Percentiles rank a stretch among this genome's conserved stretches.
These are phyloP conservation scores for Dothidotthia symphoricarpi DNA, from an alignment of 2,329 filamentous ascomycete genomes.

Conservation along the genomic window DNA sequence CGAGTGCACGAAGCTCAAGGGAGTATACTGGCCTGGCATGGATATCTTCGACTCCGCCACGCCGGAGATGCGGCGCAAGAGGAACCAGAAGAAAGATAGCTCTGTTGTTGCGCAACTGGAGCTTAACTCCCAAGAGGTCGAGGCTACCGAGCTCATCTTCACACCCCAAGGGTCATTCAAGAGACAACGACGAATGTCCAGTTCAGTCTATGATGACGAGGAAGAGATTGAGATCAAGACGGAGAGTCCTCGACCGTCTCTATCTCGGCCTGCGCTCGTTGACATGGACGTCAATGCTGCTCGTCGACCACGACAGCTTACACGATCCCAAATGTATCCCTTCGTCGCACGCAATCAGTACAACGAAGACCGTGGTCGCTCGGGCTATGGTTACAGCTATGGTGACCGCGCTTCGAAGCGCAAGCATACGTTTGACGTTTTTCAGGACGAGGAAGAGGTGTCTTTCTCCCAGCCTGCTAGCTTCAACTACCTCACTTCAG, in stretches of 20 bases:
- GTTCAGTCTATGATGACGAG: constrained; percentile 43
- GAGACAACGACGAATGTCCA: constrained; percentile 47
- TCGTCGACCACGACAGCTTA: constrained; percentile 34
- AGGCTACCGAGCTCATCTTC: constrained; percentile 65
- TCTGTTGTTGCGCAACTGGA: constrained; percentile 68
- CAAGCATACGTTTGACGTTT: constrained; percentile 44
- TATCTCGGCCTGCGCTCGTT: constrained; percentile 30
- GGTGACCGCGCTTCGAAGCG: constrained; percentile 31
- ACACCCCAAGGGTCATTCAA: constrained; percentile 45
- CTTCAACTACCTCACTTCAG: constrained; percentile 38
- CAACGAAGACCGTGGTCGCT: constrained; percentile 30
- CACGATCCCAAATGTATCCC: constrained; percentile 18
- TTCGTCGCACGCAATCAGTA: constrained; percentile 25
- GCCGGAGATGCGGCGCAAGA: constrained; percentile 67
- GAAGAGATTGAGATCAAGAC: constrained; percentile 40
- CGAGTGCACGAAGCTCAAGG: constrained; percentile 61
- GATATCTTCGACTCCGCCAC: constrained; percentile 77
- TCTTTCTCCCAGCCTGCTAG: constrained; percentile 33
- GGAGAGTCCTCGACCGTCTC: constrained; percentile 33
- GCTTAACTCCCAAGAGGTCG: constrained; percentile 61
- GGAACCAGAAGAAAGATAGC: constrained; percentile 76
- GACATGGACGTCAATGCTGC: constrained; percentile 33
- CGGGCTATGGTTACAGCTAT: constrained; percentile 33
- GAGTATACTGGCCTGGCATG: constrained; percentile 75
- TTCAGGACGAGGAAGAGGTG: constrained; percentile 40